A percentile compares a stretch with the other conserved stretches of the same genome.
These are phyloP conservation scores for Ascodesmis nigricans DNA, from an alignment of 495 filamentous ascomycete species.

Conservation along the genomic window DNA sequence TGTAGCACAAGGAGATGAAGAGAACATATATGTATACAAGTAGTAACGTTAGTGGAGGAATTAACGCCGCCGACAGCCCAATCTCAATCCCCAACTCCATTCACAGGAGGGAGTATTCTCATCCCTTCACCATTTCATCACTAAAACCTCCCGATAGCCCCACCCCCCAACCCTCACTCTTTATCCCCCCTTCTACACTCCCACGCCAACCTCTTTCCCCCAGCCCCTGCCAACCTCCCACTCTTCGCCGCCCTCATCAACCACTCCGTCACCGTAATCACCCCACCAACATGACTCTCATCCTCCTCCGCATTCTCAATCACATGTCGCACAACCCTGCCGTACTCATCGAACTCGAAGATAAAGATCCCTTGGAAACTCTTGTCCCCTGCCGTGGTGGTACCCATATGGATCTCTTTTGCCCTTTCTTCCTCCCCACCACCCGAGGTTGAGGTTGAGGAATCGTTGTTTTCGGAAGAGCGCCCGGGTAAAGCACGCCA, in stretches of 20 bases:
- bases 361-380: conserved; percentile 73
- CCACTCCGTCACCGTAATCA: conserved; percentile 21
- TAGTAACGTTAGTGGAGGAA: no score
- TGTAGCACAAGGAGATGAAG: no score
- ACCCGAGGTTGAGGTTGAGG: conserved; percentile 27
- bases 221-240: not conserved
- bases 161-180: no score
- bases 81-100: no score
- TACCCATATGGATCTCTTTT: conserved; percentile 7
- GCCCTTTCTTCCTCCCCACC: conserved; percentile 3
- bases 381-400: conserved; percentile 22
- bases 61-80: no score
- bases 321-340: conserved; percentile 60
- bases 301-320: conserved; percentile 82
- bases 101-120: no score
- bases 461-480: conserved; percentile 12
- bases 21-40: no score
- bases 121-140: no score
- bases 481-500: conserved; percentile 40
- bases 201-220: conserved; percentile 33
- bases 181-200: conserved; percentile 15
- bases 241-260: conserved; percentile 18
- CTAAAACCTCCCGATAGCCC: no score
- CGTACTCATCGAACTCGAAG: conserved; percentile 86
- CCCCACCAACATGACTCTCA: conserved; percentile 19